A percentile compares a stretch with the other conserved stretches of the same genome.
phyloP scores from a whole-genome alignment of 306 rosid species.

The Oemleria cerasiformis region DNA sequence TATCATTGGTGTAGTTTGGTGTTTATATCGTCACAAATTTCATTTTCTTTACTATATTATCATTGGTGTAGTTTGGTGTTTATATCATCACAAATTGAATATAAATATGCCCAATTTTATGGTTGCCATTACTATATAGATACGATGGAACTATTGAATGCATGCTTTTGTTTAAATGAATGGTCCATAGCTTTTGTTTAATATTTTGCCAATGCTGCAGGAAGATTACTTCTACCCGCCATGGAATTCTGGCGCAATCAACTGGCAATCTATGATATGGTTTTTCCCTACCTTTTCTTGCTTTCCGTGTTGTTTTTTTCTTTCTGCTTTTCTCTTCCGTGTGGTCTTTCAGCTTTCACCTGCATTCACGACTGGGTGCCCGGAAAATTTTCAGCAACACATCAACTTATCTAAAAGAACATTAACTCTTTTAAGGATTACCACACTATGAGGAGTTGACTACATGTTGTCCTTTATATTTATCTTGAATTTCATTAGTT shows the following conservation, averaged over 20 bases:
- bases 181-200: background rate
- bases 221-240: slow-evolving; percentile 61
- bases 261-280: slow-evolving; percentile 60
- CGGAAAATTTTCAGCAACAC: background rate
- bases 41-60: background rate
- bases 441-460: background rate
- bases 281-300: slow-evolving; percentile 24
- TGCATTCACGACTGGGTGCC: background rate
- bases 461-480: background rate
- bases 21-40: background rate
- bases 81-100: background rate
- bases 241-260: slow-evolving; percentile 93
- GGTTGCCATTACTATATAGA: background rate
- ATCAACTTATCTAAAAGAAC: background rate
- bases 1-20: background rate
- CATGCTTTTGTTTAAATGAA: background rate
- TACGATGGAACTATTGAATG: background rate
- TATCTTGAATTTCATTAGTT: background rate
- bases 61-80: background rate
- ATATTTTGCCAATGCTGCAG: slow-evolving; percentile 35
- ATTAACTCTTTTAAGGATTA: background rate
- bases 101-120: background rate
- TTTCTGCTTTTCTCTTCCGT: background rate
- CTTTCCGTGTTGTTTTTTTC: background rate
- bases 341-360: background rate